Percentiles rank a stretch among this genome's conserved stretches.
Evolutionary conservation across 495 filamentous ascomycete genomes (phyloP).

Genomic region (Evansstolkia leycettana): DNA sequence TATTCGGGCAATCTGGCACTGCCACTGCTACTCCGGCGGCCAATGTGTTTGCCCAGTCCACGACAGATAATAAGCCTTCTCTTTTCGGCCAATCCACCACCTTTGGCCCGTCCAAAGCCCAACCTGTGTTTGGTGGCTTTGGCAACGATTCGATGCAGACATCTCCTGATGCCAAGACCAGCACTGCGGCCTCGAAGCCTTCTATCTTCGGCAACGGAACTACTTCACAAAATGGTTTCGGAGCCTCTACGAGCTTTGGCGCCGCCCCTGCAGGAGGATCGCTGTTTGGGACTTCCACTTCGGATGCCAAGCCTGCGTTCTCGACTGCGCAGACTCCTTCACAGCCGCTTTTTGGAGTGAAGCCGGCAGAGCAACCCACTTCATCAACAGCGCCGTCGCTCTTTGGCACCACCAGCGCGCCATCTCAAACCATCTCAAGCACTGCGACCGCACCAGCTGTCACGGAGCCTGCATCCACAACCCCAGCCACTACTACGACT

Average conservation of each 20-base stretch:
- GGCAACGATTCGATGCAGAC: slow-evolving; percentile 31
- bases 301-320: neutral
- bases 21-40: slow-evolving; percentile 8
- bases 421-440: too few relatives aligned
- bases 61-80: slow-evolving; percentile 10
- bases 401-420: slow-evolving; percentile 14
- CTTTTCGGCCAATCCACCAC: slow-evolving; percentile 13
- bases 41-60: slow-evolving; percentile 13
- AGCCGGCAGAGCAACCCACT: slow-evolving; percentile 6
- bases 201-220: slow-evolving; percentile 9
- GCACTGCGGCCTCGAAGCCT: slow-evolving; percentile 7
- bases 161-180: slow-evolving; percentile 27
- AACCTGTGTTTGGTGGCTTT: slow-evolving; percentile 6
- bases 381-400: slow-evolving; percentile 9
- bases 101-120: slow-evolving; percentile 1
- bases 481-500: slow-evolving; percentile 7
- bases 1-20: slow-evolving; percentile 15
- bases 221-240: slow-evolving; percentile 5
- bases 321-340: slow-evolving; percentile 9
- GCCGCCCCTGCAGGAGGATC: slow-evolving; percentile 2
- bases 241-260: slow-evolving; percentile 5
- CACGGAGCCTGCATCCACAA: slow-evolving; percentile 1
- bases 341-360: slow-evolving; percentile 14
- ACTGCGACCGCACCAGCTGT: slow-evolving; percentile 6
- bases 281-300: slow-evolving; percentile 9